Conservation (phyloP, 768 basidiomycete species). For the Xerocomus spinulosus region DNA sequence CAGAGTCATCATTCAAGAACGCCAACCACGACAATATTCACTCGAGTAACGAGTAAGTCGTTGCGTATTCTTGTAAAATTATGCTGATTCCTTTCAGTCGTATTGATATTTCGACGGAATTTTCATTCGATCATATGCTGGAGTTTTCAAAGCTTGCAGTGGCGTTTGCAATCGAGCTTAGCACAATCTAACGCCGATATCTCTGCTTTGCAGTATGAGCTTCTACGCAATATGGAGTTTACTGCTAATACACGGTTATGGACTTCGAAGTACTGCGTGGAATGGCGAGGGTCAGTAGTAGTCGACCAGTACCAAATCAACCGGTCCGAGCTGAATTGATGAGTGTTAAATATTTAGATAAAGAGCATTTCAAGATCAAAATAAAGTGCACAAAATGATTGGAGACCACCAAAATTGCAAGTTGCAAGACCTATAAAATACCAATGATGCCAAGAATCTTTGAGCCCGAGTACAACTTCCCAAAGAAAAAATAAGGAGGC, state of each 20-base stretch:
- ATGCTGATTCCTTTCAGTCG: conserved; percentile 45
- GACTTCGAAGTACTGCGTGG: no score
- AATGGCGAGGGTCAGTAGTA: no score
- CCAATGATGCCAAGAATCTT: no score
- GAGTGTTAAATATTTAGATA: no score
- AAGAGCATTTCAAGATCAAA: neutral
- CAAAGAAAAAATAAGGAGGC: neutral
- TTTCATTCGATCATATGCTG: conserved; percentile 86
- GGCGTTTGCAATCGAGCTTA: conserved; percentile 74
- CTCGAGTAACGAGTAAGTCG: conserved; percentile 67
- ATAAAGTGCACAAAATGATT: no score
- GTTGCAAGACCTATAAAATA: no score
- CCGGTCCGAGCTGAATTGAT: no score
- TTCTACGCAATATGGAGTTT: neutral
- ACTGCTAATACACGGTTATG: no score
- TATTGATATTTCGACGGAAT: conserved; percentile 81
- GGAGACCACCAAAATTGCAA: no score
- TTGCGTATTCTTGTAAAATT: conserved; percentile 36
- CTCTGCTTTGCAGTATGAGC: no score
- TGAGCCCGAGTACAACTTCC: no score
- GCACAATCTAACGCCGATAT: conserved; percentile 40
- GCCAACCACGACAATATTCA: conserved; percentile 78
- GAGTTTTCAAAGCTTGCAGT: conserved; percentile 84
- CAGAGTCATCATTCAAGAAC: conserved; percentile 68
- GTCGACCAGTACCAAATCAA: neutral